phyloP scores from a whole-genome alignment of 1,284 basidiomycete genomes.

The Sanghuangporus sanghuang region DNA sequence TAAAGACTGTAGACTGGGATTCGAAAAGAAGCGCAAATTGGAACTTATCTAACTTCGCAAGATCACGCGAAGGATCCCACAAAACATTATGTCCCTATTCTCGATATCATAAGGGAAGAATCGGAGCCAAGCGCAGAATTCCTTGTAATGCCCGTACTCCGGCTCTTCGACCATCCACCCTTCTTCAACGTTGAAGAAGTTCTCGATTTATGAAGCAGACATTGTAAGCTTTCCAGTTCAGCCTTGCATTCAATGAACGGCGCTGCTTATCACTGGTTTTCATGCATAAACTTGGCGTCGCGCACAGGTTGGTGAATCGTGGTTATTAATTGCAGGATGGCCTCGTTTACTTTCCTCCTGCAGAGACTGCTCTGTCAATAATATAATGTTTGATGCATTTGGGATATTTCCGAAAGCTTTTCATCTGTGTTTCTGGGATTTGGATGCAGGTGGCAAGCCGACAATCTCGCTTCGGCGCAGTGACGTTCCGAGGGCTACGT shows the following conservation, averaged over 20 bases:
- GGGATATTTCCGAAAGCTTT: constrained; percentile 24
- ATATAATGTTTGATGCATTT: constrained; percentile 28
- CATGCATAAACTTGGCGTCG: constrained; percentile 5
- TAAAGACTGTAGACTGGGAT: constrained; percentile 22
- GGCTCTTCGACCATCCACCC: not conserved
- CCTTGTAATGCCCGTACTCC: constrained; percentile 5
- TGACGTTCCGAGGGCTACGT: constrained; percentile 18
- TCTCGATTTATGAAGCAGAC: constrained; percentile 10
- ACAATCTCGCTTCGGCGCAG: not conserved
- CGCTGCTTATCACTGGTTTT: not conserved
- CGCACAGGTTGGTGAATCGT: constrained; percentile 1
- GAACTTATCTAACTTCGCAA: constrained; percentile 16
- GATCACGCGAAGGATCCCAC: not conserved
- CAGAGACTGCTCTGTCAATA: constrained; percentile 25
- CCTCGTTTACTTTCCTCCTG: not conserved
- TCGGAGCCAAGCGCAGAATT: not conserved
- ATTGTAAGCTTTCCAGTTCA: not conserved
- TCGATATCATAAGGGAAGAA: not conserved
- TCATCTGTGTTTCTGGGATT: constrained; percentile 21
- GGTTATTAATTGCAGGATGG: not conserved
- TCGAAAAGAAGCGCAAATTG: constrained; percentile 22
- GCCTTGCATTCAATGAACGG: not conserved
- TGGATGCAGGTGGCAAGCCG: not conserved
- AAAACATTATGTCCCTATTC: not conserved
- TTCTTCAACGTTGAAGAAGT: constrained; percentile 7